A percentile compares a stretch with the other conserved stretches of the same genome.
These are phyloP conservation scores for Tolypocladium sp. DNA, from an alignment of 2,329 filamentous ascomycete species.

Conservation along the genomic window DNA sequence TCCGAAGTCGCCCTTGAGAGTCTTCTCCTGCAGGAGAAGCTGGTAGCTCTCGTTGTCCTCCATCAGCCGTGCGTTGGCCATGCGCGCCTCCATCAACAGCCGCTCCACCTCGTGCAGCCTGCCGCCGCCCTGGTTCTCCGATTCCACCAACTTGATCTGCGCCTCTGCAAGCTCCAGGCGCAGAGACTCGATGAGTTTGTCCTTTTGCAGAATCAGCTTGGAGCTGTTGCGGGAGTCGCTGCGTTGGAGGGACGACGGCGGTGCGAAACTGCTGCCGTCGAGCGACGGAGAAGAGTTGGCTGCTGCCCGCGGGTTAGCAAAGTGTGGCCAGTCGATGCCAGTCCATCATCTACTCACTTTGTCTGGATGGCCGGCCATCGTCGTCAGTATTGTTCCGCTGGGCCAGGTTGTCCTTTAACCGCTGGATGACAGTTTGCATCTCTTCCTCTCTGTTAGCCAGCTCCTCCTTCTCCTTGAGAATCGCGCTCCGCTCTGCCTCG, in stretches of 20 bases:
- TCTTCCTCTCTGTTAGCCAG: conserved; percentile 78
- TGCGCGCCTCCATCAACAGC: conserved; percentile 80
- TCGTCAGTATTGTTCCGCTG: conserved; percentile 58
- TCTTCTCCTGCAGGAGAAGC: conserved; percentile 87
- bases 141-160: conserved; percentile 90
- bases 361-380: conserved; percentile 47
- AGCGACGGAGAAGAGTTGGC: conserved; percentile 57
- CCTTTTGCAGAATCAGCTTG: conserved; percentile 86
- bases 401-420: conserved; percentile 80
- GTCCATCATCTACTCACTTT: conserved; percentile 34
- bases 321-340: background rate
- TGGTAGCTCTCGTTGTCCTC: conserved; percentile 99
- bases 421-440: conserved; percentile 81
- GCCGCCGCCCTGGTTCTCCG: conserved; percentile 86
- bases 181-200: conserved; percentile 89
- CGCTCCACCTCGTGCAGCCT: conserved; percentile 85
- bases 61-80: conserved; percentile 93
- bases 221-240: conserved; percentile 87
- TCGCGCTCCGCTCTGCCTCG: conserved; percentile 78
- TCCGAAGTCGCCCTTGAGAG: conserved; percentile 85
- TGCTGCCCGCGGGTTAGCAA: conserved; percentile 15
- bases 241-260: conserved; percentile 72
- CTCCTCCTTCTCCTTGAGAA: conserved; percentile 88
- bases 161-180: conserved; percentile 88
- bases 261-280: conserved; percentile 74